phyloP scores from a whole-genome alignment of 306 rosid genomes.

The Mucuna pruriens region DNA sequence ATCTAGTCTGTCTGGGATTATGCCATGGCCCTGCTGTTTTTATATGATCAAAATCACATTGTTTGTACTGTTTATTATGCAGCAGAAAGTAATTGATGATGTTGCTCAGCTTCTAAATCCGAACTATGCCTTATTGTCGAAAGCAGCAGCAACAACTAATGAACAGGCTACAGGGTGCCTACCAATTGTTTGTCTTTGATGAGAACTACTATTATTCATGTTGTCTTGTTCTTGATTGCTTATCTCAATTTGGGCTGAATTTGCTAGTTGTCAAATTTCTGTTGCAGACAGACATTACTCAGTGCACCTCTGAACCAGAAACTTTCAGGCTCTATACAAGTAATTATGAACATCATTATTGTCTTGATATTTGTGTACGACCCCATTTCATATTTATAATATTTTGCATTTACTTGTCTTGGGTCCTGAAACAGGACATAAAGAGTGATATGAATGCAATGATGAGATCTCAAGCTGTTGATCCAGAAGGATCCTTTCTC shows the following conservation, averaged over 20 bases:
- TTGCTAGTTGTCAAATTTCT: slow-evolving; percentile 35
- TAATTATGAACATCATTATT: slow-evolving; percentile 34
- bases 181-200: slow-evolving; percentile 15
- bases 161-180: slow-evolving; percentile 72
- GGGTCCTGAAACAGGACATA: slow-evolving; percentile 59
- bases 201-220: slow-evolving; percentile 28
- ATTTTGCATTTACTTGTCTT: slow-evolving; percentile 34
- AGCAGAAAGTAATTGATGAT: slow-evolving; percentile 57
- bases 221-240: slow-evolving; percentile 1
- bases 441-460: slow-evolving; percentile 48
- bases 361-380: slow-evolving; percentile 16
- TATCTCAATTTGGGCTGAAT: slow-evolving; percentile 24
- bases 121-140: slow-evolving; percentile 49
- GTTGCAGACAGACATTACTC: slow-evolving; percentile 59
- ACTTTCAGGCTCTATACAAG: slow-evolving; percentile 58
- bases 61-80: slow-evolving; percentile 40
- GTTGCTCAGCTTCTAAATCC: slow-evolving; percentile 53
- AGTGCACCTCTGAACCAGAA: slow-evolving; percentile 57
- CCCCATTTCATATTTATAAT: not conserved
- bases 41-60: slow-evolving; percentile 16
- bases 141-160: slow-evolving; percentile 48
- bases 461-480: slow-evolving; percentile 51
- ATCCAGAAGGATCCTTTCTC: slow-evolving; percentile 52
- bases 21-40: not conserved
- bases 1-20: slow-evolving; percentile 35